Conservation (phyloP, 805 yeast species). For the Candida hispaniensis region DNA sequence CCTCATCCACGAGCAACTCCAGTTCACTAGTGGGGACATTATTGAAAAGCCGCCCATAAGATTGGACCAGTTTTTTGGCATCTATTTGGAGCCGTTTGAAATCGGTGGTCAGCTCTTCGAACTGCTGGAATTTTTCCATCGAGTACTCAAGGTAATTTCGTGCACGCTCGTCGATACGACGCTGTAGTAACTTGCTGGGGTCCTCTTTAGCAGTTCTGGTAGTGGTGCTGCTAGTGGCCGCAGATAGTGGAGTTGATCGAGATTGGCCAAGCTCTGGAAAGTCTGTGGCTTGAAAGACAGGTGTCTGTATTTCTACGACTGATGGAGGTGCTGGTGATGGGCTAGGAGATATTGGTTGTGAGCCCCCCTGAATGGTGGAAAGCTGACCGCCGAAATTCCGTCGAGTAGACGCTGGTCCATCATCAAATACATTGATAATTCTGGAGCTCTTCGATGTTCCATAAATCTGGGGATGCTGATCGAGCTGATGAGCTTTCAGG, state of each 20-base stretch:
- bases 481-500: slow-evolving; percentile 75
- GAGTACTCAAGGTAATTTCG: slow-evolving; percentile 61
- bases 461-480: slow-evolving; percentile 59
- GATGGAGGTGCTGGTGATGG: slow-evolving; percentile 13
- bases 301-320: slow-evolving; percentile 9
- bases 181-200: slow-evolving; percentile 43
- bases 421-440: slow-evolving; percentile 19
- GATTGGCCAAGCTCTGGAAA: slow-evolving; percentile 23
- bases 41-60: slow-evolving; percentile 44
- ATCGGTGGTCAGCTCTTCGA: slow-evolving; percentile 38
- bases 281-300: slow-evolving; percentile 17
- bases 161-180: slow-evolving; percentile 75
- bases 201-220: slow-evolving; percentile 12
- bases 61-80: slow-evolving; percentile 38
- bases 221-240: not conserved
- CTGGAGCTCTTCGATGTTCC: slow-evolving; percentile 32
- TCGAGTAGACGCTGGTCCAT: slow-evolving; percentile 19
- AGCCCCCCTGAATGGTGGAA: slow-evolving; percentile 40
- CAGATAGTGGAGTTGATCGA: not conserved
- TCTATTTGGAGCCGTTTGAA: slow-evolving; percentile 39
- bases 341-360: slow-evolving; percentile 10
- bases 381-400: slow-evolving; percentile 48
- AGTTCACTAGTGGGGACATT: slow-evolving; percentile 5
- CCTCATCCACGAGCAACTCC: slow-evolving; percentile 18
- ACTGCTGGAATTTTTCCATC: slow-evolving; percentile 36